Base-by-base conservation (phyloP, 1,284 basidiomycete species). In the Cryptococcus jaspeensis region DNA sequence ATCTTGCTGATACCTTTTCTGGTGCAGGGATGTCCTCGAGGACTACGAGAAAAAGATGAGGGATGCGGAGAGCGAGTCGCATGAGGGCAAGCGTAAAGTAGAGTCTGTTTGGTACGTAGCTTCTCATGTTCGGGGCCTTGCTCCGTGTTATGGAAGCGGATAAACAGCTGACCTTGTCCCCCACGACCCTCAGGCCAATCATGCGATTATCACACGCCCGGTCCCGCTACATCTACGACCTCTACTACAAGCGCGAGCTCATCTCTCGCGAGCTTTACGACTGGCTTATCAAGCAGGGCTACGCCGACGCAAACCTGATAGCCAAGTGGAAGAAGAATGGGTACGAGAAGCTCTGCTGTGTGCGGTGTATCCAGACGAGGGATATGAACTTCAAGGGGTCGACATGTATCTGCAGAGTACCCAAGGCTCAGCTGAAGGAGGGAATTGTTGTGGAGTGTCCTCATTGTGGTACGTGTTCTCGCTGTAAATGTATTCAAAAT, bases 381-480 rank as follows among this genome's bases (percentile, higher is more conserved):
- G 96, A 98, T 75, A 98, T 97, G 93, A 99, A 98, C 80, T 97
- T 98, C 73, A 89, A 95, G 81, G 96, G 96, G 7, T 96, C 93
- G n/a, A 96, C 96, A 32, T 99, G 96, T 76, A 89, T 99, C 58
- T 99, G 96, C 75, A 85, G 96, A 64, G 94, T 99, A 48, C 96
- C 96, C 2, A 98, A 97, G 76, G 88, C 90, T 3, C 88, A 92
- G 69, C 83, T 99, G 25, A 89, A 92, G 58, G 82, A 85, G 53
- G 95, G 93, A 5, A 92, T 90, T 3, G 82, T 98, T n/a, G 95
- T 99, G 0, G 92, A 98, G 78, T 98, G 94, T 78, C 89, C 90
- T 49, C 92, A 96, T 74, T 98, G 94, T 77, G 94, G 93, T 94
- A 71, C 64, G 90, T 85, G 41, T 13, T 23, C 7, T 43, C 23